Conservation (phyloP, 1,139 yeast genomes). For the Lodderomyces orthopsilosis region DNA sequence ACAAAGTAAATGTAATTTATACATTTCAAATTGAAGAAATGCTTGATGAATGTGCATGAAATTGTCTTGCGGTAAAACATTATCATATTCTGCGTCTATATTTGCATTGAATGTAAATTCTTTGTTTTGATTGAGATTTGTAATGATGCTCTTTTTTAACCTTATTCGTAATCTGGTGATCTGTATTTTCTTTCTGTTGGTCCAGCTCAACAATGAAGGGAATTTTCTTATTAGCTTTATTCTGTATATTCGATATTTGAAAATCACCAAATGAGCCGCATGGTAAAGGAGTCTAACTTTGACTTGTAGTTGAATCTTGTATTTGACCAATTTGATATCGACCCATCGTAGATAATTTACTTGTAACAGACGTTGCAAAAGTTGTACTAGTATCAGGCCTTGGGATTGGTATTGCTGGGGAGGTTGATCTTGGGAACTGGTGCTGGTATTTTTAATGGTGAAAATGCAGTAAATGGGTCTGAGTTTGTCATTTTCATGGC, state of each 20-base stretch:
- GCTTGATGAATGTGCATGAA: background rate
- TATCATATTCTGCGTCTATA: background rate
- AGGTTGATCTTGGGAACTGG: no score
- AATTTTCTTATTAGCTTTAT: background rate
- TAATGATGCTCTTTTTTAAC: background rate
- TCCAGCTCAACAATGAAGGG: background rate
- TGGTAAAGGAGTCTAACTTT: background rate
- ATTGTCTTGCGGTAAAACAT: background rate
- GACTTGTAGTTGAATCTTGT: background rate
- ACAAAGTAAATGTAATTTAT: constrained; percentile 1
- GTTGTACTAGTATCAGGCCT: no score
- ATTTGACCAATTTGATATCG: background rate
- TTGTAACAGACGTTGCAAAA: background rate
- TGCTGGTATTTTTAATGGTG: no score
- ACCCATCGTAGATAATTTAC: background rate
- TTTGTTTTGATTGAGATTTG: background rate
- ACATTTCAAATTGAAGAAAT: background rate
- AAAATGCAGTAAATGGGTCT: no score
- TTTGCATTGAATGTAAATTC: background rate
- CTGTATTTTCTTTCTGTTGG: background rate
- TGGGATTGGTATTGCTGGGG: no score
- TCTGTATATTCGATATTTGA: background rate
- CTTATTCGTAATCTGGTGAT: background rate
- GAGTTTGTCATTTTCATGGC: no score
- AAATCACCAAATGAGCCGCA: background rate